These are phyloP conservation scores for Mycena crocata DNA, from an alignment of 768 basidiomycete species.

Conservation along the genomic window DNA sequence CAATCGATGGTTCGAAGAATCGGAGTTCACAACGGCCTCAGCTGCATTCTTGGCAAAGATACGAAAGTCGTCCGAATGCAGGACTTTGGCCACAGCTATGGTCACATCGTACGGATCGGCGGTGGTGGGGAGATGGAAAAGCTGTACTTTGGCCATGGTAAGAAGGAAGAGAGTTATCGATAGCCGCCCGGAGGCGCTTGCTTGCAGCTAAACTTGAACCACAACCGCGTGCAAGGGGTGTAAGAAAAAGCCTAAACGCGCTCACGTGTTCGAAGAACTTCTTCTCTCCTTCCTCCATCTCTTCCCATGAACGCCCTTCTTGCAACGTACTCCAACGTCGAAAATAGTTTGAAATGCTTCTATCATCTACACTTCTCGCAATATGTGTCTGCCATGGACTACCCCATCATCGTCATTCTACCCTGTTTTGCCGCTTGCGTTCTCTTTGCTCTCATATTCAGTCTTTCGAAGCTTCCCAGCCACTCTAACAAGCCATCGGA, in stretches of 20 bases:
- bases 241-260: slow-evolving; percentile 1
- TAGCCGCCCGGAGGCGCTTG: neutral
- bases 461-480: neutral
- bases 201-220: too few relatives aligned
- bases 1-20: slow-evolving; percentile 44
- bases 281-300: neutral
- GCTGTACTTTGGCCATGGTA: slow-evolving; percentile 50
- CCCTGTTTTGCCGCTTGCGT: neutral
- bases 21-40: slow-evolving; percentile 27
- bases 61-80: slow-evolving; percentile 67
- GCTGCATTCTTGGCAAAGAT: slow-evolving; percentile 28
- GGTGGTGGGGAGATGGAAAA: slow-evolving; percentile 51
- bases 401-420: neutral
- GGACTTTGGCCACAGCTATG: slow-evolving; percentile 61
- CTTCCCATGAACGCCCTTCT: neutral
- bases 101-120: slow-evolving; percentile 68
- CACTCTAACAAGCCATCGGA: slow-evolving; percentile 27
- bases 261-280: neutral
- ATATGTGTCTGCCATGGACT: neutral
- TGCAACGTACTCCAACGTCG: neutral
- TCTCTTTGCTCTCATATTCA: slow-evolving; percentile 8
- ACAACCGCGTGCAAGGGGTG: too few relatives aligned
- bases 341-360: neutral
- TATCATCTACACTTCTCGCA: neutral
- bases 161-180: slow-evolving; percentile 1